phyloP scores from a whole-genome alignment of 305 asterid genomes.

The Fraxinus baroniana region DNA sequence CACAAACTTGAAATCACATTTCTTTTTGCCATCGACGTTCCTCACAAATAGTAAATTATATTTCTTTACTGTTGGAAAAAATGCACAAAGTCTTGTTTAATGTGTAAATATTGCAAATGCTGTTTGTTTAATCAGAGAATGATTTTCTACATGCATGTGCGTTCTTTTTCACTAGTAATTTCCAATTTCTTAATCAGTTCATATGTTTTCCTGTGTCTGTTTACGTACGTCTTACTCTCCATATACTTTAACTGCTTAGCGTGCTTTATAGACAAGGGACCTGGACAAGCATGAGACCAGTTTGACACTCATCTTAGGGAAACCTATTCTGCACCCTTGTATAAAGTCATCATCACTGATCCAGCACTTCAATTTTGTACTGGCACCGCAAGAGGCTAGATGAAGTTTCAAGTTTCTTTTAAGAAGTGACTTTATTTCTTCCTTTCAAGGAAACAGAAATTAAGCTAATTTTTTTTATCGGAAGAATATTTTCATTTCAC shows the following conservation, averaged over 20 bases:
- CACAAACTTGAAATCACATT: neutral
- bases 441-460: neutral
- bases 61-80: neutral
- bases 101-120: neutral
- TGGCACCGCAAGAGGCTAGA: neutral
- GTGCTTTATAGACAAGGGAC: neutral
- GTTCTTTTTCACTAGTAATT: neutral
- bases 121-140: neutral
- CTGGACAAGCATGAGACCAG: neutral
- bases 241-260: neutral
- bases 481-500: neutral
- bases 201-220: neutral
- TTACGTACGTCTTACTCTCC: neutral
- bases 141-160: neutral
- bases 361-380: neutral
- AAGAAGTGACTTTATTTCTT: neutral
- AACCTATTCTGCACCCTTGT: neutral
- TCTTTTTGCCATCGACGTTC: neutral
- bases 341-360: neutral
- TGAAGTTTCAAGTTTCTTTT: neutral
- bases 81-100: neutral
- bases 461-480: neutral
- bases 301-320: neutral
- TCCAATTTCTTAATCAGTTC: neutral
- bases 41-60: neutral